Base-by-base conservation (phyloP, 345 rosid genomes). In the Euphorbia tirucalli region DNA sequence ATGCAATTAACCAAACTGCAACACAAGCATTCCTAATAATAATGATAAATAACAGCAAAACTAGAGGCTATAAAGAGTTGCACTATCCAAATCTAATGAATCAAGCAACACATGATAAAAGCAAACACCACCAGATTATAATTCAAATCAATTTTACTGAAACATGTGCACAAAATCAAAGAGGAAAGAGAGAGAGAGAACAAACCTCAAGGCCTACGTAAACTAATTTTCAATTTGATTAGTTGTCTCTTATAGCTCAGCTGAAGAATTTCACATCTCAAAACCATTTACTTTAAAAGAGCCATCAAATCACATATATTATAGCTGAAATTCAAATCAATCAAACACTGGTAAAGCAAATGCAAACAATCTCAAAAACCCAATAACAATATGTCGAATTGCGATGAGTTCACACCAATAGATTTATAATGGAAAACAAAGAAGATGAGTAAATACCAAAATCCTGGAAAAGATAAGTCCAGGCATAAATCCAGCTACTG, bases 181-280 rank as follows among this genome's bases (percentile, higher is more conserved):
- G n/a, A 25, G 11, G 27, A 61, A 31, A n/a, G n/a, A n/a, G 39
- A 44, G 44, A 31, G 68, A 74, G 71, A 35, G 59, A 61, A 46
- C 13, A 58, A n/a, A 90, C 96, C 96, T 83, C 87, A 48, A 88
- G 81, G 65, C 96, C 96, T 21, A 78, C 59, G 65, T 93, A 90
- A 67, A 65, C 78, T 3, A n/a, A n/a, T n/a, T n/a, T n/a, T n/a
- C n/a, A n/a, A n/a, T n/a, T n/a, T n/a, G n/a, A n/a, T n/a, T n/a
- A n/a, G n/a, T n/a, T n/a, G n/a, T n/a, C n/a, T n/a, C n/a, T n/a
- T n/a, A n/a, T n/a, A n/a, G n/a, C n/a, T n/a, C n/a, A n/a, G n/a
- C n/a, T n/a, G n/a, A n/a, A n/a, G n/a, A n/a, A n/a, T n/a, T n/a
- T n/a, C n/a, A n/a, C n/a, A n/a, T n/a, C n/a, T n/a, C n/a, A n/a